A percentile compares a stretch with the other conserved stretches of the same genome.
Conservation (phyloP, 1,139 yeast genomes). For the Lodderomyces metapsilosis region DNA sequence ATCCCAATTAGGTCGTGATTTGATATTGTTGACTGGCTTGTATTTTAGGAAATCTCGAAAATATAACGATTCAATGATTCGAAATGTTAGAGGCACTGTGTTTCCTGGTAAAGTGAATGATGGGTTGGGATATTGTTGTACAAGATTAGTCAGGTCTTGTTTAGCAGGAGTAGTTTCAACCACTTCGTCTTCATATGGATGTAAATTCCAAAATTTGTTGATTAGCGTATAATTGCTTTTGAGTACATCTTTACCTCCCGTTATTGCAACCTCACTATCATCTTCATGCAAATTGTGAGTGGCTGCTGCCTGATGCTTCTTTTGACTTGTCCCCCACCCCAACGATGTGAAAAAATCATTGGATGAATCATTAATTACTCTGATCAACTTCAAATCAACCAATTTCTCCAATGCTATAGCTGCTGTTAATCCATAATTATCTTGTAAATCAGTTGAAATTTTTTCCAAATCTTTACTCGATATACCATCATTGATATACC, state of each 20-base stretch:
- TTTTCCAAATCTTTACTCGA: constrained; percentile 55
- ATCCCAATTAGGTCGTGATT: constrained; percentile 46
- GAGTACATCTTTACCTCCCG: constrained; percentile 33
- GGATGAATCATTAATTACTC: constrained; percentile 21
- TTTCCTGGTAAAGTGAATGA: constrained; percentile 54
- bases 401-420: constrained; percentile 29
- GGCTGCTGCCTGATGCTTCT: constrained; percentile 7
- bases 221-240: constrained; percentile 38
- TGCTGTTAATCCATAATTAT: constrained; percentile 58
- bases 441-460: constrained; percentile 50
- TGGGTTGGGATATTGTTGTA: constrained; percentile 39
- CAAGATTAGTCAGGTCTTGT: constrained; percentile 14
- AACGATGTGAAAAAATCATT: constrained; percentile 32
- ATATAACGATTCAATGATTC: constrained; percentile 54
- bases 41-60: constrained; percentile 44
- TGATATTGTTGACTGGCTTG: constrained; percentile 40
- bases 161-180: constrained; percentile 5
- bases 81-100: constrained; percentile 47
- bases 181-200: constrained; percentile 31
- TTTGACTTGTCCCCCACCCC: constrained; percentile 16
- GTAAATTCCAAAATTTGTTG: constrained; percentile 47
- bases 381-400: constrained; percentile 25
- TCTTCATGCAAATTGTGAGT: constrained; percentile 13
- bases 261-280: constrained; percentile 25
- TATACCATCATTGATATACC: constrained; percentile 64